Evolutionary conservation across 2,329 filamentous ascomycete genomes (phyloP).

Genomic region (Ceratocystis huliohia): DNA sequence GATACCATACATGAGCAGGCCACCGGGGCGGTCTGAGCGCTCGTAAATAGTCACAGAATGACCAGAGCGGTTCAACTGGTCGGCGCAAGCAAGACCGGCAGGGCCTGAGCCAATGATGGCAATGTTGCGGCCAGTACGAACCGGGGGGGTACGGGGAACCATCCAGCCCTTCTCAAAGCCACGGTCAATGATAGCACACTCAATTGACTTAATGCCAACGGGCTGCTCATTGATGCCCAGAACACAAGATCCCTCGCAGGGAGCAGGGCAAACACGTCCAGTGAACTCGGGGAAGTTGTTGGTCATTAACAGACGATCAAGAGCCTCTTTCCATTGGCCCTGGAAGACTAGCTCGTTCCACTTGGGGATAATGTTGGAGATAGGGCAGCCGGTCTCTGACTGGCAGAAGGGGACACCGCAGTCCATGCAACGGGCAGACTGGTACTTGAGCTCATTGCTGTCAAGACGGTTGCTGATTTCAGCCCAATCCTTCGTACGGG

Average conservation of each 20-base stretch:
- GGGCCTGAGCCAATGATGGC: slow-evolving; percentile 88
- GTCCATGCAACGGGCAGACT: slow-evolving; percentile 95
- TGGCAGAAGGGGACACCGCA: slow-evolving; percentile 98
- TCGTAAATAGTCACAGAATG: slow-evolving; percentile 86
- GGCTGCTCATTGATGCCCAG: slow-evolving; percentile 94
- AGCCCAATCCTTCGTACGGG: slow-evolving; percentile 82
- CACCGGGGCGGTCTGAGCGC: slow-evolving; percentile 78
- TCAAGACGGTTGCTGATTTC: slow-evolving; percentile 78
- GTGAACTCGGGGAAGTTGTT: slow-evolving; percentile 99
- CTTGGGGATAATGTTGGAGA: slow-evolving; percentile 95
- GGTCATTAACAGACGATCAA: slow-evolving; percentile 85
- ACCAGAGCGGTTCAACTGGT: slow-evolving; percentile 87
- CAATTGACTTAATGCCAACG: slow-evolving; percentile 95
- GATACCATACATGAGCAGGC: slow-evolving; percentile 94
- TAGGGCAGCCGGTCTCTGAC: slow-evolving; percentile 88
- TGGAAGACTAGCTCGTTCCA: slow-evolving; percentile 77
- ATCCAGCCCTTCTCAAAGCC: slow-evolving; percentile 99
- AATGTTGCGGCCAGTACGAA: slow-evolving; percentile 75
- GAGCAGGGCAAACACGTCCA: slow-evolving; percentile 89
- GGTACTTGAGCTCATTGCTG: slow-evolving; percentile 92
- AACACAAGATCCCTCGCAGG: slow-evolving; percentile 91
- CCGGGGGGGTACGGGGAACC: slow-evolving; percentile 64
- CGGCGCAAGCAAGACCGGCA: slow-evolving; percentile 76
- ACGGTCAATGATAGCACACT: slow-evolving; percentile 94
- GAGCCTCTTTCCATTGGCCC: slow-evolving; percentile 76